Base-by-base conservation (phyloP, 805 yeast species). In the Candida boidinii region DNA sequence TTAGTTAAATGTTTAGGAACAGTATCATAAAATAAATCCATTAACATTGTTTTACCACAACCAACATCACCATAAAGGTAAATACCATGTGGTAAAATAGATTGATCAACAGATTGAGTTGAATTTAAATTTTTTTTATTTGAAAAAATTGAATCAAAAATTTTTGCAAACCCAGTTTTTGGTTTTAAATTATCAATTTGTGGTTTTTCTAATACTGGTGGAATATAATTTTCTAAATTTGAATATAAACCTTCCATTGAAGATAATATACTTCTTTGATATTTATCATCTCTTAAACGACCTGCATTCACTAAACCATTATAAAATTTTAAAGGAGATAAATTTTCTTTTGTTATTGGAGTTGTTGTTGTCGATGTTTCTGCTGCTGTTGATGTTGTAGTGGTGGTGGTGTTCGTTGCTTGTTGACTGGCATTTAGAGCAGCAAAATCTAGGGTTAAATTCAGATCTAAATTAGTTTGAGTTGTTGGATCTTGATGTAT, bases 41-140 rank as follows among this genome's bases (percentile, higher is more conserved):
- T 90, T 39, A 92, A 64, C 96, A 92, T 90, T 7, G 98, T 92
- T 53, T 92, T 90, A 4, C 98, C 98, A 57, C 97, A 88, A 2
- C 98, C 98, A 27, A 92, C 98, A 55, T 92, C 97, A 16, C 98
- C 98, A 56, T 84, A 92, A 20, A 92, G 65, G 49, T 92, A 92
- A 7, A 92, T 80, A 4, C 98, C 98, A 43, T 70, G 65, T 2
- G 92, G 95, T 11, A 78, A 64, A 3, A 46, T 46, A 14, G 56
- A 55, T 7, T 41, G 39, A 23, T 43, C 32, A 22, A 28, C 43
- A 7, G 36, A 7, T 20, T 27, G 16, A 12, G 27, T 7, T 12
- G 5, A 15, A 14, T 42, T 40, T 14, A 39, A 36, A 3, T 36
- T 26, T 13, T 35, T 33, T 8, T 25, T 29, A 12, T 20, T 26